Evolutionary conservation across 208 protist genomes (phyloP), one percentile per base, ranked within the genome.

Genomic region (Leishmania mexicana): DNA sequence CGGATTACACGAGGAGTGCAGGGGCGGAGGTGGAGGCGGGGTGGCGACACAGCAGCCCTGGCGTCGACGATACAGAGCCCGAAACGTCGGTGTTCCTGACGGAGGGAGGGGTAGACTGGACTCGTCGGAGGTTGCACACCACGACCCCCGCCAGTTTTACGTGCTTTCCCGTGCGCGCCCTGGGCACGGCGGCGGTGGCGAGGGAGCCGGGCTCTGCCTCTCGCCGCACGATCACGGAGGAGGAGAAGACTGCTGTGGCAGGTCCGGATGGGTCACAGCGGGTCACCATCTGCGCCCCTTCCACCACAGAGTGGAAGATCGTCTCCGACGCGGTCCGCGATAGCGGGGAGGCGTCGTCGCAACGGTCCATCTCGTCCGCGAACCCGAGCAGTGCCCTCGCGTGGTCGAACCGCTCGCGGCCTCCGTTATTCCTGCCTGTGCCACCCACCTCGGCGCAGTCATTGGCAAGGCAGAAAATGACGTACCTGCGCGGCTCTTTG

Each of bases 81-180:
- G 67, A 65, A 31, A 11, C 4, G 19, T 75, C 83, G 1, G 67
- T 81, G 4, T 87, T 87, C 45, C 68, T 87, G 10, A 87, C 84
- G 0, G 84, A 79, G 47, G 58, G 76, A 2, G 75, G 38, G 35
- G 40, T 35, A 31, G 75, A 78, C 15, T 51, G 54, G 75, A 31
- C 51, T 45, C 40, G 53, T 4, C 5, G n/a, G 53, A 7, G 72
- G 15, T 11, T 42, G 28, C 17, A 24, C 62, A 7, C 57, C n/a
- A 7, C 38, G 64, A 49, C 54, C 57, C 68, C 38, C 7, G n/a
- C 70, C 38, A 58, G 67, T 38, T 49, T 47, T 42, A 28, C n/a
- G 17, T 35, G 11, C 68, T 49, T 54, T 19, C 24, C 40, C 19
- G 13, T 47, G 10, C 31, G 47, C 54, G 5, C 67, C 15, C 3